phyloP scores from a whole-genome alignment of 2,329 filamentous ascomycete species.

The Neurospora crassa region DNA sequence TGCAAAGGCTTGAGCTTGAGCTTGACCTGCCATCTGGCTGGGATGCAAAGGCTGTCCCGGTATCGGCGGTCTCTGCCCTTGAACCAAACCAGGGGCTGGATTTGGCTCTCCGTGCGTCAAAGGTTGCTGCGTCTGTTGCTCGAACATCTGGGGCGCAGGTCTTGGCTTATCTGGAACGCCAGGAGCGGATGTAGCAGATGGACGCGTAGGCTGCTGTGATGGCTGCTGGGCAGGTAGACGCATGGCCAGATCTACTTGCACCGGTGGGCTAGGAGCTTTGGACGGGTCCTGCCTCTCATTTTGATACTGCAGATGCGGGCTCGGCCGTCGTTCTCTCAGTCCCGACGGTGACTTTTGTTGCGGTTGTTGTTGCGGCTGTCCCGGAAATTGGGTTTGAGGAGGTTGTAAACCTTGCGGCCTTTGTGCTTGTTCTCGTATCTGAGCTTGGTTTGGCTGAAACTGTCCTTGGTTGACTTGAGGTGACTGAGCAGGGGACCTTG shows the following conservation, averaged over 20 bases:
- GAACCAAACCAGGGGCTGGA: neutral
- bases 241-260: neutral
- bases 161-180: neutral
- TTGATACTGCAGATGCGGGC: constrained; percentile 12
- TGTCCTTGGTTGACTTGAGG: constrained; percentile 7
- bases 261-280: constrained; percentile 4
- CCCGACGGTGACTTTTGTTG: constrained; percentile 5
- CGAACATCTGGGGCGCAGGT: neutral
- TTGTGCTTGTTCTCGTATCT: neutral
- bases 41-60: neutral
- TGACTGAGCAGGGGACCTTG: constrained; percentile 2
- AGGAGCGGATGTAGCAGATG: neutral
- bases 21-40: neutral
- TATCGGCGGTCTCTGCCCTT: neutral
- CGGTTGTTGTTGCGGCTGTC: constrained; percentile 1
- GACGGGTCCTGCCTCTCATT: constrained; percentile 12
- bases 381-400: neutral
- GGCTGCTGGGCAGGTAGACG: constrained; percentile 4
- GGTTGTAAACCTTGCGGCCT: neutral
- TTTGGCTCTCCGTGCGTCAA: neutral
- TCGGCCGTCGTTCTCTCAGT: neutral
- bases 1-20: neutral
- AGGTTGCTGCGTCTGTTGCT: neutral
- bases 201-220: constrained; percentile 4
- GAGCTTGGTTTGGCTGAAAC: constrained; percentile 1